phyloP scores from a whole-genome alignment of 805 yeast genomes.

The Lachancea quebecensis region DNA sequence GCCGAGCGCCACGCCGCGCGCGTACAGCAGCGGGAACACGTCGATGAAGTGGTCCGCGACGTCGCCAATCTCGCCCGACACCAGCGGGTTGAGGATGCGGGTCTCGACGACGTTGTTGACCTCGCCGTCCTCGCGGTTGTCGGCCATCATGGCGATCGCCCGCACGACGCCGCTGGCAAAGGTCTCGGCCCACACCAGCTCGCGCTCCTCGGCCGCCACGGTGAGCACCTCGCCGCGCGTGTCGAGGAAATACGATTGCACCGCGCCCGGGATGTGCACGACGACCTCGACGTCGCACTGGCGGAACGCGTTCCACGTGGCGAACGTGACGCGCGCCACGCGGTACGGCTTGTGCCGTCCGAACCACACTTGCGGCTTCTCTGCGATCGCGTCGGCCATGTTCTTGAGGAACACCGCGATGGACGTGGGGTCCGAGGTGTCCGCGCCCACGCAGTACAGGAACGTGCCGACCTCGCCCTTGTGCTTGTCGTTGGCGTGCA shows the following conservation, averaged over 20 bases:
- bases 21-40: constrained; percentile 28
- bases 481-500: constrained; percentile 34
- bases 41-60: constrained; percentile 28
- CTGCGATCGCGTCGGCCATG: constrained; percentile 55
- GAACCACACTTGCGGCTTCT: constrained; percentile 69
- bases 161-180: constrained; percentile 62
- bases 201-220: constrained; percentile 43
- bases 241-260: constrained; percentile 39
- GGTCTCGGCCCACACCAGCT: constrained; percentile 48
- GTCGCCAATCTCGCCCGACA: constrained; percentile 28
- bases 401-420: constrained; percentile 70
- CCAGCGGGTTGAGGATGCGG: constrained; percentile 72
- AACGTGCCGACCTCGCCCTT: constrained; percentile 59
- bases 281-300: constrained; percentile 64
- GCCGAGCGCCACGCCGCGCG: constrained; percentile 27
- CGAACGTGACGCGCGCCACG: constrained; percentile 64
- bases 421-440: constrained; percentile 68
- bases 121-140: constrained; percentile 59
- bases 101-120: constrained; percentile 72
- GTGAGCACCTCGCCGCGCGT: constrained; percentile 27
- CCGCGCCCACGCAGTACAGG: constrained; percentile 68
- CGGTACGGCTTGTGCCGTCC: constrained; percentile 65
- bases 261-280: constrained; percentile 71
- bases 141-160: constrained; percentile 40
- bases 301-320: constrained; percentile 55